phyloP scores from a whole-genome alignment of 495 filamentous ascomycete species.

The Hypomontagnella submonticulosa region DNA sequence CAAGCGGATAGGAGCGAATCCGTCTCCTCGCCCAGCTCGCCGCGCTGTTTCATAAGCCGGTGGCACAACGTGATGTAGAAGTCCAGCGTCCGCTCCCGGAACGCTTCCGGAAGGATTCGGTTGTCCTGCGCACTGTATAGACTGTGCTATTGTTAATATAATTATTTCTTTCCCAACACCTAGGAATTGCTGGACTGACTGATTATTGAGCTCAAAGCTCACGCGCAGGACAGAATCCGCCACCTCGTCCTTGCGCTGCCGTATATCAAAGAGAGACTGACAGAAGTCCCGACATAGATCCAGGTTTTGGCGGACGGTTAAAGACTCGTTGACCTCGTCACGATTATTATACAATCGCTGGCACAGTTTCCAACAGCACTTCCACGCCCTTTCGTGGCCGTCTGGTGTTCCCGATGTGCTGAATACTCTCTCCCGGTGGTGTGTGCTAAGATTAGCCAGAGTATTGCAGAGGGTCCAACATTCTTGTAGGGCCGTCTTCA shows the following conservation, averaged over 20 bases:
- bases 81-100: conserved; percentile 88
- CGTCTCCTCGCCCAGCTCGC: conserved; percentile 77
- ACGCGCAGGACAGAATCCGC: conserved; percentile 87
- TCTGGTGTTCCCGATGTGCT: conserved; percentile 74
- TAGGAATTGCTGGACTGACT: conserved; percentile 54
- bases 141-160: conserved; percentile 43
- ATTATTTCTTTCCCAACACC: background rate
- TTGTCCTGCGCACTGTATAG: conserved; percentile 89
- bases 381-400: conserved; percentile 86
- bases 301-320: conserved; percentile 79
- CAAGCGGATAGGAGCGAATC: conserved; percentile 86
- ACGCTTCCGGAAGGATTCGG: conserved; percentile 83
- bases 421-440: conserved; percentile 82
- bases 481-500: conserved; percentile 83
- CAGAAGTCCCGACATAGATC: conserved; percentile 93
- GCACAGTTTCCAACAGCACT: conserved; percentile 90
- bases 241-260: conserved; percentile 76
- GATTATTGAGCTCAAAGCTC: conserved; percentile 95
- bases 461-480: conserved; percentile 97
- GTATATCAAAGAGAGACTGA: conserved; percentile 85
- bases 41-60: conserved; percentile 91
- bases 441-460: conserved; percentile 82
- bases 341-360: conserved; percentile 85
- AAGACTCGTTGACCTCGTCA: conserved; percentile 72
- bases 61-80: conserved; percentile 95